Evolutionary conservation across 2,329 filamentous ascomycete genomes (phyloP), one percentile per base, ranked within the genome.

Genomic region (Ploettnerulaceae sp.): DNA sequence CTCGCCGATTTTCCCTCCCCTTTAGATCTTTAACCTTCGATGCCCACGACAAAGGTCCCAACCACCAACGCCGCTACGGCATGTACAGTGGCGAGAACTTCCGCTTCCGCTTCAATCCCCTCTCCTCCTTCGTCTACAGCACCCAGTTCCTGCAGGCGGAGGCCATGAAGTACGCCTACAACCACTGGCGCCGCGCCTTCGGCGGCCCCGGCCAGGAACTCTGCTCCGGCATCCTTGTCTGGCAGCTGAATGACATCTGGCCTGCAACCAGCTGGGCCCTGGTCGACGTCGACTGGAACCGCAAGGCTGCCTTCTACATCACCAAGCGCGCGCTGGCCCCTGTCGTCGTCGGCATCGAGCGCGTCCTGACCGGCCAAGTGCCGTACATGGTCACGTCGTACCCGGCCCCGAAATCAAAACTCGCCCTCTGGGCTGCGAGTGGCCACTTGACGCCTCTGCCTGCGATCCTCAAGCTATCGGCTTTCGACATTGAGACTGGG

Each of bases 181-280:
- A 57, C 26, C 53, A 55, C 11, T 61, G 59, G 59, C 37, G 58
- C 11, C 34, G 58, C 5, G 53, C 57, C n/a, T 61, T 59, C 38
- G 39, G 51, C 2, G 54, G 51, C 5, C 37, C 48, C 5, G 57
- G 50, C 4, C 43, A 54, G 18, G 55, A 58, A 14, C 47, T 67
- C 47, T 85, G 81, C 20, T 9, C 2, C 28, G 39, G 26, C 1
- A 42, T 32, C 28, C 28, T 33, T 3, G 77, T 84, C 4, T 85
- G 81, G 81, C 81, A 84, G 66, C 68, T 85, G 41, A 85, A 85
- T 57, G 82, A 86, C 64, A 83, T 79, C 64, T 85, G 80, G 79
- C 81, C 81, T 2, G 78, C 76, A 15, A 79, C 77, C 37, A 79
- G 74, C 21, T 85, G 81, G 81, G 70, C 80, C 0, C 72, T 84